A percentile compares a stretch with the other conserved stretches of the same genome.
phyloP scores from a whole-genome alignment of 257 asterid genomes.

The Penstemon eatonii region DNA sequence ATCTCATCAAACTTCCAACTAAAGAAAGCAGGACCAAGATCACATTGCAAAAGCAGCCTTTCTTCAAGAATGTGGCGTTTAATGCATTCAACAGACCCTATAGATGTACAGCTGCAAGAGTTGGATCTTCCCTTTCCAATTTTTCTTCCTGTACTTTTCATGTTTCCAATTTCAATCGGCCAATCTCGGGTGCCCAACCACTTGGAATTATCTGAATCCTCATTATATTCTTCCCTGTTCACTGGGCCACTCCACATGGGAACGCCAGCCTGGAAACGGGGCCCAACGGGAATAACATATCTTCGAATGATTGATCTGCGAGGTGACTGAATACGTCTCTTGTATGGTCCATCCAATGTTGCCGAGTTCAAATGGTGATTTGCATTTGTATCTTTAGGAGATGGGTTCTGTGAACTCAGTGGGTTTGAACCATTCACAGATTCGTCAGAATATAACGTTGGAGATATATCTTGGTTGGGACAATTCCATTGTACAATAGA shows the following conservation, averaged over 20 bases:
- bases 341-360: conserved; percentile 28
- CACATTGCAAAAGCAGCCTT: conserved; percentile 43
- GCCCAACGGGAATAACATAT: conserved; percentile 67
- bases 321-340: conserved; percentile 38
- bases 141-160: conserved; percentile 27
- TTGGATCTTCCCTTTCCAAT: conserved; percentile 62
- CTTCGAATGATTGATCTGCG: conserved; percentile 44
- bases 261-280: conserved; percentile 75
- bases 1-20: conserved; percentile 76
- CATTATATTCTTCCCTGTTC: conserved; percentile 29
- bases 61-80: conserved; percentile 54
- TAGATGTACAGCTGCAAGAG: conserved; percentile 50
- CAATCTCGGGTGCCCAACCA: conserved; percentile 72
- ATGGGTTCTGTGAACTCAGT: conserved; percentile 38
- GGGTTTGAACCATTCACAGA: conserved; percentile 52
- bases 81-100: conserved; percentile 49
- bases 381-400: conserved; percentile 29
- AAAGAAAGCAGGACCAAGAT: conserved; percentile 61
- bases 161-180: conserved; percentile 41
- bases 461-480: conserved; percentile 32
- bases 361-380: conserved; percentile 31
- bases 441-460: conserved; percentile 52
- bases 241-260: conserved; percentile 57
- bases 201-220: conserved; percentile 44
- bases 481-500: conserved; percentile 28